phyloP scores from a whole-genome alignment of 2,329 filamentous ascomycete species.

The Fusarium subtropicale region DNA sequence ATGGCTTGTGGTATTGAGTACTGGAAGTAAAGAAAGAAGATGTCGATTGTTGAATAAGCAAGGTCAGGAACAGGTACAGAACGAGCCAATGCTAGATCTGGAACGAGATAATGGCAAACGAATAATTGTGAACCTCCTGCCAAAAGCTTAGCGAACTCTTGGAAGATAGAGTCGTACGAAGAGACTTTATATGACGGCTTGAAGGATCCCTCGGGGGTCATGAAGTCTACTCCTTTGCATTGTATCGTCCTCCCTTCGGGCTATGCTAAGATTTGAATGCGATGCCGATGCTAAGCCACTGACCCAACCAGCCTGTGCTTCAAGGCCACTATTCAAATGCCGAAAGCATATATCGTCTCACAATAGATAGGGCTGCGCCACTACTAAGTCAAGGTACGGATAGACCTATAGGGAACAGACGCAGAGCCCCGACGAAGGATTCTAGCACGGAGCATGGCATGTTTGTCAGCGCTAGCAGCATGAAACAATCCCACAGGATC shows the following conservation, averaged over 20 bases:
- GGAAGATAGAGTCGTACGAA: not conserved
- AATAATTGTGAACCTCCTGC: not conserved
- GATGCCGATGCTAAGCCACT: not conserved
- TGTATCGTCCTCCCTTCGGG: not conserved
- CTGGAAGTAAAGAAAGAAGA: not conserved
- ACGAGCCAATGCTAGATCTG: not conserved
- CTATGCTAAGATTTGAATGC: constrained; percentile 2
- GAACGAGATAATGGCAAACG: not conserved
- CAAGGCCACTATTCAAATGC: not conserved
- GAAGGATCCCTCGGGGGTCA: not conserved
- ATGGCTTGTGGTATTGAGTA: not conserved
- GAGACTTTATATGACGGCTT: constrained; percentile 3
- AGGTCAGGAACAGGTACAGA: not conserved
- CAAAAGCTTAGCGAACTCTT: not conserved
- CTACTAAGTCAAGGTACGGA: not conserved
- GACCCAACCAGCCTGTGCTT: not conserved
- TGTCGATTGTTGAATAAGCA: not conserved
- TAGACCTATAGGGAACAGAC: not conserved
- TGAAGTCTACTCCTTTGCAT: not conserved
- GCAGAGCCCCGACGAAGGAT: not conserved
- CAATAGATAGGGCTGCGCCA: not conserved
- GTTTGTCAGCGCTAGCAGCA: not conserved
- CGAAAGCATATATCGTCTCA: not conserved
- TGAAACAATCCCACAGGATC: not conserved
- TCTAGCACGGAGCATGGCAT: not conserved